A percentile compares a stretch with the other conserved stretches of the same genome.
These are phyloP conservation scores for Lachancea lanzarotensis DNA, from an alignment of 805 yeast species.

Conservation along the genomic window DNA sequence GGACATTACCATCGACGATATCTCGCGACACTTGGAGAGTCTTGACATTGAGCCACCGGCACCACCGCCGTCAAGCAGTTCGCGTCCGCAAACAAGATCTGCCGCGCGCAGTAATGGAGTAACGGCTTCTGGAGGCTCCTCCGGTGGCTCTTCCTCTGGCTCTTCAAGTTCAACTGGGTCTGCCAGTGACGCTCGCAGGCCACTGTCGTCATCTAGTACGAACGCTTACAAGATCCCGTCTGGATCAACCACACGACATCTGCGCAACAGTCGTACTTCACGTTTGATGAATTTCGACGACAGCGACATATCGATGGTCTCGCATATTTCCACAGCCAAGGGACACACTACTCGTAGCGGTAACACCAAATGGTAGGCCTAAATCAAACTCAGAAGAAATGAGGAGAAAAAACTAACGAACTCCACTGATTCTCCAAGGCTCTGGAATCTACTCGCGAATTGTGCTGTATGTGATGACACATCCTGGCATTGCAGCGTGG, in stretches of 20 bases:
- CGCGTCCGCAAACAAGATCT: conserved; percentile 1
- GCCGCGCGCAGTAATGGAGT: neutral
- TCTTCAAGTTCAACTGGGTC: neutral
- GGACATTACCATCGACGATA: conserved; percentile 35
- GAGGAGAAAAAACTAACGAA: too few relatives aligned
- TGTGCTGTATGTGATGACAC: neutral
- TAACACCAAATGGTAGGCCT: conserved; percentile 11
- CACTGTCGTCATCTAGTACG: conserved; percentile 1
- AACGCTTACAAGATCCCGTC: conserved; percentile 27
- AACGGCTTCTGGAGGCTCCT: too few relatives aligned
- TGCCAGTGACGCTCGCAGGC: conserved; percentile 2
- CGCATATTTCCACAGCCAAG: conserved; percentile 26
- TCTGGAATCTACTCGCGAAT: too few relatives aligned
- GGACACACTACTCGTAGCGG: conserved; percentile 33
- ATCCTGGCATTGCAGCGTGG: too few relatives aligned
- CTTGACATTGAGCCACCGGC: conserved; percentile 24
- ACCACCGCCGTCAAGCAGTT: neutral
- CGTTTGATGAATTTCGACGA: conserved; percentile 25
- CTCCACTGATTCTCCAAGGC: too few relatives aligned
- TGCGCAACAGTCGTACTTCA: conserved; percentile 20
- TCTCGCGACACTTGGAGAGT: conserved; percentile 33
- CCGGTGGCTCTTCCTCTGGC: neutral
- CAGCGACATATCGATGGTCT: conserved; percentile 33
- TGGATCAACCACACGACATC: conserved; percentile 23
- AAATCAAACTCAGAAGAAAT: too few relatives aligned